Evolutionary conservation across 805 yeast species (phyloP).

Genomic region (Saturnispora zaruensis): DNA sequence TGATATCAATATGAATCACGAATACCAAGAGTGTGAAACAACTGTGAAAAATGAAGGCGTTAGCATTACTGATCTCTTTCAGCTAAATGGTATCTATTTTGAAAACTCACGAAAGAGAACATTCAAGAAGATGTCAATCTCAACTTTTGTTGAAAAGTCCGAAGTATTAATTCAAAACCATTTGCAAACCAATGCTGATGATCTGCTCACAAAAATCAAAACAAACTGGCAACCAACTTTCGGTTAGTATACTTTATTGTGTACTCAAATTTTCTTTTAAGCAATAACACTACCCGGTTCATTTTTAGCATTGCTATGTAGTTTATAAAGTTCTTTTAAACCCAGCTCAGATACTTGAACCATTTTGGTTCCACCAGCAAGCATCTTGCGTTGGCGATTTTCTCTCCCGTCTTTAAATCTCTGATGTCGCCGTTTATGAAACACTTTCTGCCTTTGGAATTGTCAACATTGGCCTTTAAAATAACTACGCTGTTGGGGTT

Average conservation of each 20-base stretch:
- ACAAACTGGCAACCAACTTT: slow-evolving; percentile 10
- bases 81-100: neutral
- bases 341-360: slow-evolving; percentile 64
- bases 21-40: neutral
- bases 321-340: slow-evolving; percentile 17
- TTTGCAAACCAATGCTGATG: neutral
- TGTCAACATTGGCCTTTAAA: slow-evolving; percentile 55
- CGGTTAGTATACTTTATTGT: neutral
- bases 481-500: slow-evolving; percentile 57
- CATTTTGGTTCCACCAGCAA: slow-evolving; percentile 80
- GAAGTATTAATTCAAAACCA: slow-evolving; percentile 5
- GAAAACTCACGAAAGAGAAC: neutral
- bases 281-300: neutral
- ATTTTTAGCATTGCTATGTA: neutral
- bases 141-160: slow-evolving; percentile 14
- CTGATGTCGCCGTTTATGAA: slow-evolving; percentile 51
- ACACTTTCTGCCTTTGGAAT: slow-evolving; percentile 72
- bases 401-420: slow-evolving; percentile 9
- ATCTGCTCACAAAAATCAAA: slow-evolving; percentile 5
- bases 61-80: neutral
- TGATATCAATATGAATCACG: neutral
- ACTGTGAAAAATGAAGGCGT: neutral
- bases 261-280: neutral
- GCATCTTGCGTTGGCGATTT: slow-evolving; percentile 53
- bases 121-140: slow-evolving; percentile 16